Base-by-base conservation (phyloP, 2,329 filamentous ascomycete species). In the Atkinsonella texensis region DNA sequence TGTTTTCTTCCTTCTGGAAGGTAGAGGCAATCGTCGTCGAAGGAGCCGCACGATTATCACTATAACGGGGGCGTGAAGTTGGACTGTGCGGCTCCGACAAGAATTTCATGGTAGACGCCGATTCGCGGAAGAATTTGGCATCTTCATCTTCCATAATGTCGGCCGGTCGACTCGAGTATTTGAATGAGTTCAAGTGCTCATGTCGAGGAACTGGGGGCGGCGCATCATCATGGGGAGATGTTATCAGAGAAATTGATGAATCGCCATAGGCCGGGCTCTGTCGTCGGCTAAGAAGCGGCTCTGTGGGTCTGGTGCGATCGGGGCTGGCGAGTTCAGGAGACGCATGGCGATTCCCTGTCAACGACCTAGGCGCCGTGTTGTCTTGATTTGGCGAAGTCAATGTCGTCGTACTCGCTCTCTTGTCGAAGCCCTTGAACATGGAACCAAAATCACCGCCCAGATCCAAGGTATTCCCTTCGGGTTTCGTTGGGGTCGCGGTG, bases 361-460 rank as follows among this genome's bases (percentile, higher is more conserved):
- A 62, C 33, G 73, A 72, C 7, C 75, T 70, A 28, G 69, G 67
- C 17, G 67, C 64, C 4, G 65, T 62, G 9, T 62, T 56, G 11
- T 65, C 64, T 35, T 71, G 69, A 18, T 68, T 71, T 48, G 69
- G 71, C 50, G 76, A 53, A 4, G 69, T 73, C 51, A 76, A 54
- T 4, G 75, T 77, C n/a, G 66, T 66, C 47, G 72, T 68, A 58
- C 76, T 77, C 20, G 73, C 68, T 54, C 76, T 69, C 63, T 80
- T 80, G 55, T 79, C 76, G 47, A 78, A 77, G n/a, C 67, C 69
- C 11, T 68, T 68, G 41, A 81, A 70, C 74, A 81, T 77, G 52
- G 71, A 76, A 53, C 74, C 71, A 55, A 81, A 78, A 58, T 81
- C 78, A 46, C 77, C 73, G 15, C 79, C 79, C 46, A 82, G 61